These are phyloP conservation scores for Solanum bulbocastanum DNA, from an alignment of 257 asterid genomes.

Conservation along the genomic window DNA sequence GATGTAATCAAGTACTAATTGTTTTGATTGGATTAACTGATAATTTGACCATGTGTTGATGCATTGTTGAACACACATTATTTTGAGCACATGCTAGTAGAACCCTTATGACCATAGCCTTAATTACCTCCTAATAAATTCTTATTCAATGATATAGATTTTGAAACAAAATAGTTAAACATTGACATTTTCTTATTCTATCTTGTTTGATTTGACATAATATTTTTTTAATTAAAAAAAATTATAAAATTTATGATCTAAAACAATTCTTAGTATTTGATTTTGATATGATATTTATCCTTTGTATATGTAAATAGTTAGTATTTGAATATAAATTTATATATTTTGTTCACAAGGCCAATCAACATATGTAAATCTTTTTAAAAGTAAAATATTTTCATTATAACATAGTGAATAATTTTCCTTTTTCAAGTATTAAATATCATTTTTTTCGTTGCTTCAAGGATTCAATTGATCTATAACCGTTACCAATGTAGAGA, in stretches of 20 bases:
- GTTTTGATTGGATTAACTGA: neutral
- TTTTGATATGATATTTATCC: too few relatives aligned
- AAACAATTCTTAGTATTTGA: too few relatives aligned
- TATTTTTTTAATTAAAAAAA: too few relatives aligned
- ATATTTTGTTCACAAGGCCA: neutral
- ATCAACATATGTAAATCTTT: neutral
- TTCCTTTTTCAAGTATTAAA: neutral
- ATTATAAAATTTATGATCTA: too few relatives aligned
- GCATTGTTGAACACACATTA: neutral
- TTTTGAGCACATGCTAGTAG: neutral
- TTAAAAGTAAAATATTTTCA: neutral
- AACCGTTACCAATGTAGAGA: too few relatives aligned
- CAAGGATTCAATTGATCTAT: too few relatives aligned
- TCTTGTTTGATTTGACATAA: neutral
- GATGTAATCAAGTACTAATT: neutral
- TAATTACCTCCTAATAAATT: neutral
- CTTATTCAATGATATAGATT: neutral
- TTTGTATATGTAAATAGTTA: too few relatives aligned
- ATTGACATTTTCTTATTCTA: neutral
- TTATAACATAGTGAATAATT: neutral
- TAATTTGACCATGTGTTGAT: neutral
- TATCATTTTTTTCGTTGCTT: neutral
- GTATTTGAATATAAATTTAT: too few relatives aligned
- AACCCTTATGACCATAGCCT: neutral
- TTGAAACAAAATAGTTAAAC: neutral